Base-by-base conservation (phyloP, 345 rosid species). In the Eucalyptus victrix region DNA sequence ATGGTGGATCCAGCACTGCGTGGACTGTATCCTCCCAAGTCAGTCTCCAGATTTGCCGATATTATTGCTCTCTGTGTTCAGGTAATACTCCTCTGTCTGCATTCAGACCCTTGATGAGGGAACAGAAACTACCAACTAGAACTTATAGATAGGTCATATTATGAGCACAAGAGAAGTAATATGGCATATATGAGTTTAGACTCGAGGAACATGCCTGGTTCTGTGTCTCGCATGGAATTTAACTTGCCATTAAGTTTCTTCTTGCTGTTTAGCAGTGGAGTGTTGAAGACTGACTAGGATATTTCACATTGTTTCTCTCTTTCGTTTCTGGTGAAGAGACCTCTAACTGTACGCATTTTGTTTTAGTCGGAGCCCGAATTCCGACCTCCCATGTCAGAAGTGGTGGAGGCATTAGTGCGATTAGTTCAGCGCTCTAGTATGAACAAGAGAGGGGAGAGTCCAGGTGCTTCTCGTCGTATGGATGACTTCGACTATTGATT, bases 341-440 rank as follows among this genome's bases (percentile, higher is more conserved):
- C 37, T 85, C 72, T 87, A 87, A 87, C 72, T 13, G 49, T 53
- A 24, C 44, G 37, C 56, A 53, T 54, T 85, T 34, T 34, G n/a
- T 26, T 89, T 18, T 49, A 97, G 99, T 45, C 93, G 87, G 98
- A 98, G 93, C 97, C 98, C 0, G 95, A 94, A 60, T 94, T 94
- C 88, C 95, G 98, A 90, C 98, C 99, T 28, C 95, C 97, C 6
- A 95, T 97, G 94, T 94, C 97, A 42, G 96, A 97, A 93, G 96
- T 97, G 93, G 99, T 97, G 91, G 95, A 95, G 90, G 92, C 96
- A 89, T 89, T 97, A 94, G 94, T 94, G 88, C 96, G 95, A 44
- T 90, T 97, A 90, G 97, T 95, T 80, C 96, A 94, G 81, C 92
- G 94, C 21, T 89, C 96, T 4, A 94, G 91, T 37, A 93, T 94